Evolutionary conservation across 2,329 filamentous ascomycete genomes (phyloP).

Genomic region (Aspergillus thermomutatus): DNA sequence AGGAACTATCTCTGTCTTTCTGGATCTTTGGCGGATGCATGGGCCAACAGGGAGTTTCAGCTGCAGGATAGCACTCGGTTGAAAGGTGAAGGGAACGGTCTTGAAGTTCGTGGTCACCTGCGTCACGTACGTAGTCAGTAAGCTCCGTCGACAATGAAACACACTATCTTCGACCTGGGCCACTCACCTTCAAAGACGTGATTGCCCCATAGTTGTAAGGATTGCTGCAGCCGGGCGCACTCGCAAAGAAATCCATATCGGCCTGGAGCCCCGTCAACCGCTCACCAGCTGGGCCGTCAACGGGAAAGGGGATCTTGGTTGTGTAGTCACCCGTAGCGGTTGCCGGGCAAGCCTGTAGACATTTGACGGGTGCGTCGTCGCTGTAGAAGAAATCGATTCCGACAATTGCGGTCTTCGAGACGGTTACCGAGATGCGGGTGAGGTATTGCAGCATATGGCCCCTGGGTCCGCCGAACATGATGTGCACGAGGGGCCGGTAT

Average conservation of each 20-base stretch:
- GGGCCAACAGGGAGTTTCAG: conserved; percentile 11
- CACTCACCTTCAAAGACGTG: too few relatives aligned
- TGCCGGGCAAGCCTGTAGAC: conserved; percentile 7
- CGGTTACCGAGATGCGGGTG: conserved; percentile 16
- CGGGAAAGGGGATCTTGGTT: conserved; percentile 12
- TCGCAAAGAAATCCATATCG: neutral
- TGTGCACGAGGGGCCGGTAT: conserved; percentile 15
- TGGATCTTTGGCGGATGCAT: conserved; percentile 5
- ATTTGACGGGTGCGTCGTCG: conserved; percentile 3
- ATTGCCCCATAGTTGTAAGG: too few relatives aligned
- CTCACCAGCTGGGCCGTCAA: conserved; percentile 19
- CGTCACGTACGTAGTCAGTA: neutral
- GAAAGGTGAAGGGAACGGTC: conserved; percentile 12
- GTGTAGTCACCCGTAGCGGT: conserved; percentile 3
- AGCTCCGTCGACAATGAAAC: neutral
- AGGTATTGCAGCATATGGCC: conserved; percentile 16
- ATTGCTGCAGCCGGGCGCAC: too few relatives aligned
- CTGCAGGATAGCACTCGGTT: conserved; percentile 14
- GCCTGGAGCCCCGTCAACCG: conserved; percentile 12
- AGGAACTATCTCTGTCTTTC: conserved; percentile 8
- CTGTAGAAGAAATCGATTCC: conserved; percentile 17
- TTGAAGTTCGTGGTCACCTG: conserved; percentile 16
- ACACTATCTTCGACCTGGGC: neutral
- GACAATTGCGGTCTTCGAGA: conserved; percentile 8
- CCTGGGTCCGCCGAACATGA: conserved; percentile 17